Evolutionary conservation across 495 filamentous ascomycete genomes (phyloP), one percentile per base, ranked within the genome.

Genomic region (Pseudoneurospora amorphoporcata): DNA sequence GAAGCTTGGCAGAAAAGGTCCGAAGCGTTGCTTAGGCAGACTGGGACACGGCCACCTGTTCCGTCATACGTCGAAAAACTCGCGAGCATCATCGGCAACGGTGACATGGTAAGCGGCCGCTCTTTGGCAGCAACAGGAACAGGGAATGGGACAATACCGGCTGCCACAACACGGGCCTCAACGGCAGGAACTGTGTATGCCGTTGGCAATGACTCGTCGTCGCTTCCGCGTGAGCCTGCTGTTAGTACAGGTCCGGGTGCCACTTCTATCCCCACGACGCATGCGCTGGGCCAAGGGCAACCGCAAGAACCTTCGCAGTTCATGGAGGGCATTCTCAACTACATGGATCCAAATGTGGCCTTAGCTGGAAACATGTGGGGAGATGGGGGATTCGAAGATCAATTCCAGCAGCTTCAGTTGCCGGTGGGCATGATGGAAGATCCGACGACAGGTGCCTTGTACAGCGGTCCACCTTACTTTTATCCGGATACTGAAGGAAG

Each of bases 1-100:
- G 84, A 83, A 47, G 85, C 82, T 4, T 88, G 85, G 86, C 79
- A 70, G 61, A 79, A 75, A 65, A 78, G 85, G 37, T 83, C 84
- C 76, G 80, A 81, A 42, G 73, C 68, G 0, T 35, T 84, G 1
- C 23, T 74, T 17, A 39, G 8, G n/a, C 53, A 70, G 38, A 74
- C 61, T 7, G 77, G 75, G 19, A 69, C 72, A 8, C 10, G 68
- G 8, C 80, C 81, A 14, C 70, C 78, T 14, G 74, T 73, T 3
- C 84, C 84, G 1, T 74, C 71, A 8, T 85, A 81, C 53, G 74
- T 86, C 40, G 47, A 75, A 8, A 82, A 76, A 68, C 77, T 85
- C 29, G 53, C 29, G 29, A 65, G 29, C 14, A 35, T 17, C 53
- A 8, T 65, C 12, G 7, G 53, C 6, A 65, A 35, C 3, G 29